Base-by-base conservation (phyloP, 164 flowering plant genomes). In the Paratinospora sagittata region DNA sequence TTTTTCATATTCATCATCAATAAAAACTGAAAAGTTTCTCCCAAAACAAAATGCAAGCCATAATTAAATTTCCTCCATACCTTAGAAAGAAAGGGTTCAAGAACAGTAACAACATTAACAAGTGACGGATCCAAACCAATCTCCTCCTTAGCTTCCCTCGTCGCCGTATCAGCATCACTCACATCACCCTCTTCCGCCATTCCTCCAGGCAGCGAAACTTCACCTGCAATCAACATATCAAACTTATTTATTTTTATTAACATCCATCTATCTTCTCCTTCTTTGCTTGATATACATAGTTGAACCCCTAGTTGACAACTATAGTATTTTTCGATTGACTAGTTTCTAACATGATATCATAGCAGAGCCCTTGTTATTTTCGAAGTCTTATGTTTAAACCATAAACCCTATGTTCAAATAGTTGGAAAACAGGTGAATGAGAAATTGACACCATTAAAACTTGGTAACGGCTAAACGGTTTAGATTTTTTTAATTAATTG, bases 131-230 rank as follows among this genome's bases (percentile, higher is more conserved):
- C 97, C 81, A 95, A 81, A 16, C 97, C 97, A 63, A 92, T 95
- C 82, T 95, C 98, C 80, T 95, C 98, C 33, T 87, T 76, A 6
- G 98, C 97, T 77, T 95, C 98, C 37, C 97, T 88, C n/a, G 79
- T 80, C 0, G 98, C 97, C 0, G 98, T 92, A 37, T 77, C 85
- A 4, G 69, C 78, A 81, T 92, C 97, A 73, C 85, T 86, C 23
- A 75, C 80, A 75, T 94, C 98, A 10, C 88, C 87, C 65, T 91
- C 98, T 24, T 93, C 98, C 27, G 84, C 79, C 73, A 86, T 89
- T 65, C 98, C 97, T 52, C 97, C 97, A 0, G 98, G 98, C 85
- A 95, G 82, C 6, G 98, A 78, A 69, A 95, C 93, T 78, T 95
- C 97, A 65, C 97, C 98, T 95, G 86, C 43, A 71, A 23, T 21